Evolutionary conservation across 2,329 filamentous ascomycete genomes (phyloP), one percentile per base, ranked within the genome.

Genomic region (Microsporum canis): DNA sequence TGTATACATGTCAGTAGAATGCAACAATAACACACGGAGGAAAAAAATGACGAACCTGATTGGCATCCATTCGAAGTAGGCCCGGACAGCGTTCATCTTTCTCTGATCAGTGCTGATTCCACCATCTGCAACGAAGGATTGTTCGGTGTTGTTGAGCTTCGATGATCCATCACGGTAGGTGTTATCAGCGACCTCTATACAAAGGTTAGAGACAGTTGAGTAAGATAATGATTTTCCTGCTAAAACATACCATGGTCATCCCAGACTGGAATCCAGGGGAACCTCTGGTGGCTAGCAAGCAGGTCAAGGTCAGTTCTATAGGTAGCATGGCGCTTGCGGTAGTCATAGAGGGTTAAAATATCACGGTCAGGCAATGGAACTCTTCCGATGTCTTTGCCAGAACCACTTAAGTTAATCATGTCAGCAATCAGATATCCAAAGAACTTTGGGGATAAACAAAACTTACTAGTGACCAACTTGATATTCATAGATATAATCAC

Each of bases 81-180:
- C 85, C 41, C 86, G 78, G 1, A 89, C 85, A 1, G 85, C 86
- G 59, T 88, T 87, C 78, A 87, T 84, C 75, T 88, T 89, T 64
- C 86, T 80, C 69, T 87, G 83, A 65, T 88, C 86, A n/a, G 88
- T 82, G 36, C 79, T 82, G n/a, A 88, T 78, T 12, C 78, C 76
- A 2, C 80, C 80, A 61, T 82, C 79, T 56, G 79, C 76, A 33
- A 83, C 68, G 72, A 88, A 89, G 0, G 83, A 86, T 5, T 81
- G 79, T 67, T 87, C 84, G 7, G 82, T 87, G 70, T 88, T 88
- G 70, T 84, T 85, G 29, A 86, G 72, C 3, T 77, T 76, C 1
- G 80, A 78, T 6, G 79, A 80, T 0, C 86, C 86, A 66, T 85
- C 84, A 29, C 81, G 77, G 68, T 84, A 88, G 2, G 80, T 82